Evolutionary conservation across 2,329 filamentous ascomycete species (phyloP), one percentile per base, ranked within the genome.

Genomic region (Aspergillus piperis): DNA sequence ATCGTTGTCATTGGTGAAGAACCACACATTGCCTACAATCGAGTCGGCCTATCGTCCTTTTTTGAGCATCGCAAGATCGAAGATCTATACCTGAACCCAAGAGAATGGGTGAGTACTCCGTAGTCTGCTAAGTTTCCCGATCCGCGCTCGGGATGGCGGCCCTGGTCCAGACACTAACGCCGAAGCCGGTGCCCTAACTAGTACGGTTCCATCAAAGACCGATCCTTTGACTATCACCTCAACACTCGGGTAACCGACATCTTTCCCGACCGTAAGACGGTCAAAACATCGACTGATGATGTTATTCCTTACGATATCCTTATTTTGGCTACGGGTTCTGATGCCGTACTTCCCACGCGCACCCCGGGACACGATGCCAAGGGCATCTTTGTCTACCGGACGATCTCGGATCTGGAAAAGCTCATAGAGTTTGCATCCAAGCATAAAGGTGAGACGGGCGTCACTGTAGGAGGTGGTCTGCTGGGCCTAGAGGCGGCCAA

Each of bases 1-100:
- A 85, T 96, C 54, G 83, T 92, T 1, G 91, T 96, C 10, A 89
- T 97, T 62, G 92, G 92, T 62, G 92, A 96, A 70, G 92, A 96
- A 73, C 81, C 89, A 19, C 90, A 96, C 78, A 80, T 96, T 57
- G 92, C 92, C 19, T 96, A 96, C 75, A 96, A 96, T 73, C 88
- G 93, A 60, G 92, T 96, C 30, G 92, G 92, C 3, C 81, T 96
- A 54, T 96, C 92, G 3, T 91, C 88, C 61, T 96, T 93, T 81
- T 96, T 96, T 73, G 88, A 91, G 67, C 91, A 96, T 77, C 85
- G 92, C 55, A 85, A 89, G 67, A 89, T 95, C 42, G 91, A 96
- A 76, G 90, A 92, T 66, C 76, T 96, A n/a, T 96, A 96, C 72
- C 81, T 96, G 32, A 96, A 96, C 68, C 89, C 91, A 0, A 81